phyloP scores from a whole-genome alignment of 2,329 filamentous ascomycete genomes.

The Arthrobotrys entomopaga region DNA sequence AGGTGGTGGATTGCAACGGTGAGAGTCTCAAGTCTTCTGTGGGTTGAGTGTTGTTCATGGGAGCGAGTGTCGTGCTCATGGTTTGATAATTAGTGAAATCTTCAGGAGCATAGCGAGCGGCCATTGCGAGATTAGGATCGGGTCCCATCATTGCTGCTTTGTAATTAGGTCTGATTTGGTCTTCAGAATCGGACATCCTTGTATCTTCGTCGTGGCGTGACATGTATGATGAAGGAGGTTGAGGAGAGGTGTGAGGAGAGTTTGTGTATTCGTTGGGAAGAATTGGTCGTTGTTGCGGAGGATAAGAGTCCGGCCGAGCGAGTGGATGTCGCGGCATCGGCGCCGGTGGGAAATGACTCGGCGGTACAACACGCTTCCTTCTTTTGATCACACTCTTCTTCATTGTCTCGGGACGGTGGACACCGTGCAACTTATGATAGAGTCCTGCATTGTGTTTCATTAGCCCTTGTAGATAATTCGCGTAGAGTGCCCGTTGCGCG shows the following conservation, averaged over 20 bases:
- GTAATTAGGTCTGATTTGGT: conserved; percentile 27
- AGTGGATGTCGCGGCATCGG: conserved; percentile 44
- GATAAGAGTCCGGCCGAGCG: conserved; percentile 34
- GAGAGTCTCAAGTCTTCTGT: conserved; percentile 41
- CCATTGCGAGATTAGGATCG: conserved; percentile 28
- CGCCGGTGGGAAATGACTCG: conserved; percentile 60
- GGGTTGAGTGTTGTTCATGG: conserved; percentile 33
- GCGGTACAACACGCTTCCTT: conserved; percentile 91
- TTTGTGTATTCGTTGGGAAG: conserved; percentile 49
- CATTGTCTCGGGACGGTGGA: conserved; percentile 95
- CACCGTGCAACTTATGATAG: conserved; percentile 95
- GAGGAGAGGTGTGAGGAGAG: conserved; percentile 42
- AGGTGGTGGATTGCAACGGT: conserved; percentile 32
- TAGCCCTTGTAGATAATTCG: conserved; percentile 44
- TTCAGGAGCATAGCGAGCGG: conserved; percentile 44
- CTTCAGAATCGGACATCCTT: conserved; percentile 47
- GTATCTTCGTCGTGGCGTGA: conserved; percentile 43
- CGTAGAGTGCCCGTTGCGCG: conserved; percentile 6
- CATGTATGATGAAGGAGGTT: conserved; percentile 21
- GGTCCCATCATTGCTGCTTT: conserved; percentile 50
- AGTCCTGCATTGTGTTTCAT: conserved; percentile 70
- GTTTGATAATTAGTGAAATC: conserved; percentile 49
- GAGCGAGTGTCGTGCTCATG: conserved; percentile 39
- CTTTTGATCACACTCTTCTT: conserved; percentile 98
- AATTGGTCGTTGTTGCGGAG: conserved; percentile 37